phyloP scores from a whole-genome alignment of 768 basidiomycete species.

The Suillus paluster region DNA sequence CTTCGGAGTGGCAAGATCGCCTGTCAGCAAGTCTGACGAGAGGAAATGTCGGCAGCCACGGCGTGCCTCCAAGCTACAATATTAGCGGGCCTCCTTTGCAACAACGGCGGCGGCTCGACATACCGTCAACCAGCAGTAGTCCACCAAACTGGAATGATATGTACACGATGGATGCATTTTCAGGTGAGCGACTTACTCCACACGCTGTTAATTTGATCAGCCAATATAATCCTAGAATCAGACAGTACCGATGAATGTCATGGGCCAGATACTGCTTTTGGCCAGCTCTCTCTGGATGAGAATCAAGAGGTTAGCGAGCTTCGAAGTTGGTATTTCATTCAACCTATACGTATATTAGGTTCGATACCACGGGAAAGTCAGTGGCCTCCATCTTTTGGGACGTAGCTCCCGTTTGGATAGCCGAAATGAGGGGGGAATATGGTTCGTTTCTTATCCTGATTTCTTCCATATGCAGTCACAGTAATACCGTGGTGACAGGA shows the following conservation, averaged over 20 bases:
- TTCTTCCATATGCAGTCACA: constrained; percentile 20
- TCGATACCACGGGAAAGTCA: constrained; percentile 80
- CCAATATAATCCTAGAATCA: constrained; percentile 33
- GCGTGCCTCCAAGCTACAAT: constrained; percentile 30
- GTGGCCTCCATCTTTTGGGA: constrained; percentile 77
- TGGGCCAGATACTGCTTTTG: constrained; percentile 61
- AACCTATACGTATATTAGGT: constrained; percentile 49
- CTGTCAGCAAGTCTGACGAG: constrained; percentile 59
- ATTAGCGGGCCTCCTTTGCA: constrained; percentile 40
- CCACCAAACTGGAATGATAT: constrained; percentile 59
- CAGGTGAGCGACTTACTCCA: constrained; percentile 26
- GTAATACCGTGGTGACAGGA: constrained; percentile 43
- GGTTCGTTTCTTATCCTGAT: constrained; percentile 43
- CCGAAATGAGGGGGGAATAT: constrained; percentile 69
- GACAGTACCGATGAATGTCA: constrained; percentile 43
- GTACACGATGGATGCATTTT: constrained; percentile 57
- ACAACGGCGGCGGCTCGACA: constrained; percentile 52
- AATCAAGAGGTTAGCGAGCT: constrained; percentile 64
- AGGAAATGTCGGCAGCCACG: constrained; percentile 14
- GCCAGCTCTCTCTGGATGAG: constrained; percentile 76
- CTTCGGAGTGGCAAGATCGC: constrained; percentile 79
- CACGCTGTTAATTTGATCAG: constrained; percentile 20
- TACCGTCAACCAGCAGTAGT: constrained; percentile 16
- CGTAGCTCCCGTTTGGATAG: constrained; percentile 67
- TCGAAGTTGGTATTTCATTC: background rate